A percentile compares a stretch with the other conserved stretches of the same genome.
phyloP scores from a whole-genome alignment of 2,329 filamentous ascomycete genomes.

The Trichoderma breve region DNA sequence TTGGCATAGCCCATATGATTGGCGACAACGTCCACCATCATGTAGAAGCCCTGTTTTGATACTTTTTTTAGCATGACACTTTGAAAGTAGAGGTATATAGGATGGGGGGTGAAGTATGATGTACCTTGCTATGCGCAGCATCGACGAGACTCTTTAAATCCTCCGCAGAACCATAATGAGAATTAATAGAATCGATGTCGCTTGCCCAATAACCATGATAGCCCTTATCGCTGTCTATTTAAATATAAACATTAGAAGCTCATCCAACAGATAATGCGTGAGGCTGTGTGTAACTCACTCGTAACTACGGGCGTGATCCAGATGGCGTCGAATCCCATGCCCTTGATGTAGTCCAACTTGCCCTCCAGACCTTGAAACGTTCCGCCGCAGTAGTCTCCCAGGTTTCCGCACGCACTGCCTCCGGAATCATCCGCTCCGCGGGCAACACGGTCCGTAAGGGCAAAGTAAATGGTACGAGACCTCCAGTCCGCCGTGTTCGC shows the following conservation, averaged over 20 bases:
- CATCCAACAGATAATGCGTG: background rate
- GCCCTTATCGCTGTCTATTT: conserved; percentile 37
- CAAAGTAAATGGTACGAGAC: conserved; percentile 56
- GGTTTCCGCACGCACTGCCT: conserved; percentile 41
- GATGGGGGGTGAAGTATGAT: background rate
- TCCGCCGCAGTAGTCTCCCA: conserved; percentile 58
- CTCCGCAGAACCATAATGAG: conserved; percentile 55
- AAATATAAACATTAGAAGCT: background rate
- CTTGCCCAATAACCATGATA: conserved; percentile 58
- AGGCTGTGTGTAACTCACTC: conserved; percentile 34
- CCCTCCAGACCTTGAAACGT: conserved; percentile 58
- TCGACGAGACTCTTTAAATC: conserved; percentile 57
- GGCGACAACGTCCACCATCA: conserved; percentile 62
- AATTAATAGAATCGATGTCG: conserved; percentile 53
- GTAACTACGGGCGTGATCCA: conserved; percentile 58
- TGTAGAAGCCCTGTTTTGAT: conserved; percentile 39
- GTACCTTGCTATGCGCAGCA: conserved; percentile 57
- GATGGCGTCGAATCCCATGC: conserved; percentile 58
- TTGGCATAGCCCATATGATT: conserved; percentile 57
- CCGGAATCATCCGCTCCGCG: conserved; percentile 43
- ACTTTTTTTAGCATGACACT: background rate
- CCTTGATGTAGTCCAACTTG: conserved; percentile 61
- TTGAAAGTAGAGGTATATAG: too few species aligned
- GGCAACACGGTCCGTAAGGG: conserved; percentile 56
- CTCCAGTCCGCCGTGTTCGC: conserved; percentile 48